phyloP scores from a whole-genome alignment of 306 rosid genomes.

The Trifolium subterraneum region DNA sequence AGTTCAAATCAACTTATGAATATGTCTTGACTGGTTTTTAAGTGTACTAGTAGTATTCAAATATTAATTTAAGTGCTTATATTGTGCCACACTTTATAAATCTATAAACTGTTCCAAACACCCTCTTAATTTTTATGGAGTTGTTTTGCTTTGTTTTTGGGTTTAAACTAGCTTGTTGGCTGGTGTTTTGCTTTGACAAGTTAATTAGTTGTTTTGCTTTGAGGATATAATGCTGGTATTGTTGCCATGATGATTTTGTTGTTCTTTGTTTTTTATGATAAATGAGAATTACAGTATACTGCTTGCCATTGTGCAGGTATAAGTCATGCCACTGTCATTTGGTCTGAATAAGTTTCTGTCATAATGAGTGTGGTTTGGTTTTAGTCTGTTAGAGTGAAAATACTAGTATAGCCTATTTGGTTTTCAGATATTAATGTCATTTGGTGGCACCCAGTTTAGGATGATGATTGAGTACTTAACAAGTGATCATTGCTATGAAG shows the following conservation, averaged over 20 bases:
- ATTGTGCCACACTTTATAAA: neutral
- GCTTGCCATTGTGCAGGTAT: conserved; percentile 16
- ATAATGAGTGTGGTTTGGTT: conserved; percentile 16
- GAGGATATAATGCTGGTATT: conserved; percentile 14
- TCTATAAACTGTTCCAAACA: conserved; percentile 15
- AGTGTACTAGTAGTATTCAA: neutral
- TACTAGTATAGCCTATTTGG: neutral
- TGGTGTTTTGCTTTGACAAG: neutral
- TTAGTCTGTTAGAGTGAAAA: neutral
- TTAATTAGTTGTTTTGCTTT: neutral
- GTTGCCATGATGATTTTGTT: conserved; percentile 1
- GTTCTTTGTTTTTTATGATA: conserved; percentile 18
- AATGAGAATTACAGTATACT: conserved; percentile 22
- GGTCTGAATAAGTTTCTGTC: conserved; percentile 9
- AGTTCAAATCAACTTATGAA: neutral
- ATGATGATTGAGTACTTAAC: conserved; percentile 30
- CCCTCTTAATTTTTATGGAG: neutral
- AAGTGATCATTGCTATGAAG: conserved; percentile 2
- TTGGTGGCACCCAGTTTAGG: conserved; percentile 23
- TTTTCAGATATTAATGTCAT: conserved; percentile 15
- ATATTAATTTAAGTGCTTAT: neutral
- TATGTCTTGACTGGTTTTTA: neutral
- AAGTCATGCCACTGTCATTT: neutral
- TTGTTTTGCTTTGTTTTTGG: conserved; percentile 24
- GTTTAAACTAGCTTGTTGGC: conserved; percentile 42